Percentiles rank a stretch among this genome's conserved stretches.
These are phyloP conservation scores for Calocera cornea DNA, from an alignment of 768 basidiomycete genomes.

Conservation along the genomic window DNA sequence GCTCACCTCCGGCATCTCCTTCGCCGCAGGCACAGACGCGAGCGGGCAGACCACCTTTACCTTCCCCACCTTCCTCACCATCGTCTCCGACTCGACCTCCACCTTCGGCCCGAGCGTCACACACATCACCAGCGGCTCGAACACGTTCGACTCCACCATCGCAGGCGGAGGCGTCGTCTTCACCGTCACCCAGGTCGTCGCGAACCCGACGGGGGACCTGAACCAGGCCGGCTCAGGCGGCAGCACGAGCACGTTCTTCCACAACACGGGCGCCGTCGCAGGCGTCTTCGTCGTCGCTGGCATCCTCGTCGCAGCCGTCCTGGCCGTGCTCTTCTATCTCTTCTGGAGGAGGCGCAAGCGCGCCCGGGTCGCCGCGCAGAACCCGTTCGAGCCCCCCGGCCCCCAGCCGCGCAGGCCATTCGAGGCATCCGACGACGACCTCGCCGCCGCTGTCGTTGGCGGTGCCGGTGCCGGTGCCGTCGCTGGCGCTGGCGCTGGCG, in stretches of 20 bases:
- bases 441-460: slow-evolving; percentile 25
- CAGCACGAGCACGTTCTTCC: slow-evolving; percentile 22
- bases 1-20: neutral
- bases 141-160: neutral
- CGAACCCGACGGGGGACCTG: slow-evolving; percentile 8
- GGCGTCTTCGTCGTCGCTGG: slow-evolving; percentile 31
- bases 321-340: slow-evolving; percentile 49
- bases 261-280: slow-evolving; percentile 31
- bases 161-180: neutral
- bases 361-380: neutral
- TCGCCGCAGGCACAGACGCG: neutral
- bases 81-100: slow-evolving; percentile 3
- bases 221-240: neutral
- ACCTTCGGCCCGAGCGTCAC: neutral
- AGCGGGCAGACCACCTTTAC: neutral
- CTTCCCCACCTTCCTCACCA: slow-evolving; percentile 7
- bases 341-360: neutral
- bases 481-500: slow-evolving; percentile 5
- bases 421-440: slow-evolving; percentile 42
- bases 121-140: neutral
- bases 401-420: neutral
- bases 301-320: slow-evolving; percentile 46
- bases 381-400: neutral
- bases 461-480: neutral
- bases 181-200: slow-evolving; percentile 5